A percentile compares a stretch with the other conserved stretches of the same genome.
Evolutionary conservation across 1,284 basidiomycete genomes (phyloP).

Genomic region (Sporisorium reilianum): DNA sequence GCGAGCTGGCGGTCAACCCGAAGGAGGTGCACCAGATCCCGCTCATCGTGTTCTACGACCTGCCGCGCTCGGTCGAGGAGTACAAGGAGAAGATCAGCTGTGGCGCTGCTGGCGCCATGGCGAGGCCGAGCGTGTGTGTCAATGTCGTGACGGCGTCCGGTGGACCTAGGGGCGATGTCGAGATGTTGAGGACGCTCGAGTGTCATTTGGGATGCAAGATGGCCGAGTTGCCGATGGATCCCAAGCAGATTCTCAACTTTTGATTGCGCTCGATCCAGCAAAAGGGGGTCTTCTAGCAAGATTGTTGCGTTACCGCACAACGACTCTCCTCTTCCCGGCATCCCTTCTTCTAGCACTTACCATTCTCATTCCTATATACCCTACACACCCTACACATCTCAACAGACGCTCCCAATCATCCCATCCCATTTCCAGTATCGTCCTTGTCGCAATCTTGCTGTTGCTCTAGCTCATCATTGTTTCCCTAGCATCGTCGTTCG

Average conservation of each 20-base stretch:
- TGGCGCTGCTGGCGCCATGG: conserved; percentile 82
- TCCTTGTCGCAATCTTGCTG: not conserved
- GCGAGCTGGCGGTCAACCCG: conserved; percentile 88
- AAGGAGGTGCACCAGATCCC: conserved; percentile 89
- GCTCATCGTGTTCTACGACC: conserved; percentile 82
- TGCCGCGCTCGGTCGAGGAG: conserved; percentile 94
- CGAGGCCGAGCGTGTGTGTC: conserved; percentile 85
- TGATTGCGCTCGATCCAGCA: conserved; percentile 11
- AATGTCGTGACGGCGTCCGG: conserved; percentile 97
- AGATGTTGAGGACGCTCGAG: conserved; percentile 96
- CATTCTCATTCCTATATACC: not conserved
- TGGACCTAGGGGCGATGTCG: conserved; percentile 80
- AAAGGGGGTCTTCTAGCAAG: too few relatives aligned
- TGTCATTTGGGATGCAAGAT: conserved; percentile 73
- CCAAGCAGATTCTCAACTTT: conserved; percentile 59
- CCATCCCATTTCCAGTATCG: not conserved
- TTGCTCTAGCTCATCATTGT: conserved; percentile 5
- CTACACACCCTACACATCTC: conserved; percentile 4
- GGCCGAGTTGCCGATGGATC: conserved; percentile 60
- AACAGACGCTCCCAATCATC: not conserved
- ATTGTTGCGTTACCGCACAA: too few relatives aligned
- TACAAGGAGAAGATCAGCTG: conserved; percentile 81
- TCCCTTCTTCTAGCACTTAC: not conserved
- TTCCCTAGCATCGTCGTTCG: conserved; percentile 6
- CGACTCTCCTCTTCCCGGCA: not conserved